These are phyloP conservation scores for Neofusicoccum umdonicola DNA, from an alignment of 2,329 filamentous ascomycete species.

Conservation along the genomic window DNA sequence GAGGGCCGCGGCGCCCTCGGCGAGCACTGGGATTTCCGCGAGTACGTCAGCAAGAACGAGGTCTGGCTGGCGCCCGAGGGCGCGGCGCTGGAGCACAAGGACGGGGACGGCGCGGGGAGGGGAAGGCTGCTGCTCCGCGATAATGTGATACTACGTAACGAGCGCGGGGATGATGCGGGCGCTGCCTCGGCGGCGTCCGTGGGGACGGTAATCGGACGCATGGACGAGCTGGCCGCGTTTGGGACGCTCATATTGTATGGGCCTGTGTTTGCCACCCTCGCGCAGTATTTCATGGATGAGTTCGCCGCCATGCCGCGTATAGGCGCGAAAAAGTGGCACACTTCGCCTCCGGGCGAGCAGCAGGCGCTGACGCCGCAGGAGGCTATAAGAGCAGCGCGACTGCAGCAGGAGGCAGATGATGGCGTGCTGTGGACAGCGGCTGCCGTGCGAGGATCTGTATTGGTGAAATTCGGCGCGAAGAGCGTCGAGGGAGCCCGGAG, in stretches of 20 bases:
- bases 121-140: slow-evolving; percentile 76
- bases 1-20: slow-evolving; percentile 81
- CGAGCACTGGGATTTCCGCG: slow-evolving; percentile 80
- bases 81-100: slow-evolving; percentile 14
- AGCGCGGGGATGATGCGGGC: background rate
- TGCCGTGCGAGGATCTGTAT: slow-evolving; percentile 62
- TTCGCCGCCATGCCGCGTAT: slow-evolving; percentile 78
- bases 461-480: slow-evolving; percentile 85
- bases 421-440: slow-evolving; percentile 39
- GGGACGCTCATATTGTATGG: slow-evolving; percentile 85
- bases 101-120: slow-evolving; percentile 22
- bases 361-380: slow-evolving; percentile 30
- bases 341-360: slow-evolving; percentile 30
- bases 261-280: slow-evolving; percentile 62
- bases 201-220: slow-evolving; percentile 47
- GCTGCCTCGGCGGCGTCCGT: slow-evolving; percentile 43
- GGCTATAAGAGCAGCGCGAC: slow-evolving; percentile 51
- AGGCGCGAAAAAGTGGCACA: slow-evolving; percentile 73
- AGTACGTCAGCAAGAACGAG: slow-evolving; percentile 84
- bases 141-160: slow-evolving; percentile 64
- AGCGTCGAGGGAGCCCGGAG: slow-evolving; percentile 76
- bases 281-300: slow-evolving; percentile 73
- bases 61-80: slow-evolving; percentile 58
- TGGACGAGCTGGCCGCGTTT: slow-evolving; percentile 73
- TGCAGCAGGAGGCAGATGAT: slow-evolving; percentile 54